Conservation (phyloP, 163 green algal genomes). For the Prototheca wickerhamii region DNA sequence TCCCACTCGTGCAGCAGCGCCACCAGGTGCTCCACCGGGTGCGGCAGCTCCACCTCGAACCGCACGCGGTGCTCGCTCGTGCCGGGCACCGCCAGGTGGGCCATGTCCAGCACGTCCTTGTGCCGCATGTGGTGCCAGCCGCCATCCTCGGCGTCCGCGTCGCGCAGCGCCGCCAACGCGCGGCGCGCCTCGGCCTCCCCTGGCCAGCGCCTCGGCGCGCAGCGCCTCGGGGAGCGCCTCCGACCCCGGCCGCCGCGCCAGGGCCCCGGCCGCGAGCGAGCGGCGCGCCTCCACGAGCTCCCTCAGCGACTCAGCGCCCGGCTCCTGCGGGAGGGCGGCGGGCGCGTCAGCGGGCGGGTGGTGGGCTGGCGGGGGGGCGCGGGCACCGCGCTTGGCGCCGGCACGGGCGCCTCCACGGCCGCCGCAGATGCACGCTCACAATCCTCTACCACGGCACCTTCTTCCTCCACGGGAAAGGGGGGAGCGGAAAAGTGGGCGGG, state of each 20-base stretch:
- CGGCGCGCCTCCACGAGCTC: not conserved
- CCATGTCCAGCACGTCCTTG: slow-evolving; percentile 37
- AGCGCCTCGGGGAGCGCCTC: not conserved
- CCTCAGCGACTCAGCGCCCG: not conserved
- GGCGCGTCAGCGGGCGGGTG: not conserved
- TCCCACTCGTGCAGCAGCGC: slow-evolving; percentile 56
- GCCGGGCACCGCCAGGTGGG: slow-evolving; percentile 38
- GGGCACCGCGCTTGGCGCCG: too few species aligned
- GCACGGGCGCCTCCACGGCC: too few species aligned
- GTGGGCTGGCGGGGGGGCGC: too few species aligned
- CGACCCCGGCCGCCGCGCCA: not conserved
- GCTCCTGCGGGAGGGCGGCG: not conserved
- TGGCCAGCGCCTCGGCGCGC: too few species aligned
- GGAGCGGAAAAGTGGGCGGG: too few species aligned
- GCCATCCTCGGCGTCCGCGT: slow-evolving; percentile 8
- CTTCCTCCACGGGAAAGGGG: too few species aligned
- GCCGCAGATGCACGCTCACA: too few species aligned
- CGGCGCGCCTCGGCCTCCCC: not conserved
- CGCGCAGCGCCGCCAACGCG: slow-evolving; percentile 7
- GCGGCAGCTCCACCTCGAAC: slow-evolving; percentile 23
- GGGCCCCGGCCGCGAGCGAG: not conserved
- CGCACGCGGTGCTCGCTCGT: slow-evolving; percentile 48
- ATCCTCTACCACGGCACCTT: too few species aligned
- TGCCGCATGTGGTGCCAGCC: slow-evolving; percentile 4
- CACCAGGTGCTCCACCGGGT: slow-evolving; percentile 42